phyloP scores from a whole-genome alignment of 2,329 filamentous ascomycete species.

The Chaetomium sp. region DNA sequence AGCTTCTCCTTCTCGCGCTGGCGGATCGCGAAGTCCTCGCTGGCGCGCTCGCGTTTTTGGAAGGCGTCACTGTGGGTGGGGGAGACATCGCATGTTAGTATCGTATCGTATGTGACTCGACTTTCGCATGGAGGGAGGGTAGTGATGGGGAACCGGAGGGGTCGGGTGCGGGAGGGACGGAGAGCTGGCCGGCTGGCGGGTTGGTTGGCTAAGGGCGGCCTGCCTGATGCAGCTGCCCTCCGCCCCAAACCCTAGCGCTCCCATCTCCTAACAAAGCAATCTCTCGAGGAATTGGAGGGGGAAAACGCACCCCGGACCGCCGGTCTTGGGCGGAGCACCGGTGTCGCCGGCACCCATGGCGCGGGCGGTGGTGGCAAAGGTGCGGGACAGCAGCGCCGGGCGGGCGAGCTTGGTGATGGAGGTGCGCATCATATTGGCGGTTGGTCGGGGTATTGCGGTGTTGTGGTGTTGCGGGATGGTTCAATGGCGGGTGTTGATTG shows the following conservation, averaged over 20 bases:
- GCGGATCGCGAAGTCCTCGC: conserved; percentile 82
- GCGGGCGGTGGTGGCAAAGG: conserved; percentile 65
- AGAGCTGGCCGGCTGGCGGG: not conserved
- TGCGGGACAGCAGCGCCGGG: conserved; percentile 55
- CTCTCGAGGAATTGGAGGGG: conserved; percentile 2
- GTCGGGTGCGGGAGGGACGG: not conserved
- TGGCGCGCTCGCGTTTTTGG: conserved; percentile 85
- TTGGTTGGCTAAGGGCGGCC: not conserved
- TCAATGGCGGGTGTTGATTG: conserved; percentile 8
- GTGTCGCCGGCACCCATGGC: conserved; percentile 72
- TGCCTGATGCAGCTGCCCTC: not conserved
- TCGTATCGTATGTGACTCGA: not conserved
- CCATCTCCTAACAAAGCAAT: not conserved
- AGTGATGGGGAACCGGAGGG: not conserved
- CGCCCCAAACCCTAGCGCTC: not conserved
- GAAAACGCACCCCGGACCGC: conserved; percentile 55
- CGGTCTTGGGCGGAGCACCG: conserved; percentile 59
- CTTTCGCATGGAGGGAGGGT: not conserved
- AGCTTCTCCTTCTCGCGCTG: conserved; percentile 93
- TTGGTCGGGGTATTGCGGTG: conserved; percentile 12
- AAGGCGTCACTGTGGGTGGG: conserved; percentile 73
- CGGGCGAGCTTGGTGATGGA: conserved; percentile 56
- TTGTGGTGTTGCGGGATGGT: conserved; percentile 14
- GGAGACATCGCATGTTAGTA: conserved; percentile 25
- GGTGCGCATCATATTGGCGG: conserved; percentile 67